Evolutionary conservation across 805 yeast genomes (phyloP).

Genomic region (Myxozyma lipomycoides): DNA sequence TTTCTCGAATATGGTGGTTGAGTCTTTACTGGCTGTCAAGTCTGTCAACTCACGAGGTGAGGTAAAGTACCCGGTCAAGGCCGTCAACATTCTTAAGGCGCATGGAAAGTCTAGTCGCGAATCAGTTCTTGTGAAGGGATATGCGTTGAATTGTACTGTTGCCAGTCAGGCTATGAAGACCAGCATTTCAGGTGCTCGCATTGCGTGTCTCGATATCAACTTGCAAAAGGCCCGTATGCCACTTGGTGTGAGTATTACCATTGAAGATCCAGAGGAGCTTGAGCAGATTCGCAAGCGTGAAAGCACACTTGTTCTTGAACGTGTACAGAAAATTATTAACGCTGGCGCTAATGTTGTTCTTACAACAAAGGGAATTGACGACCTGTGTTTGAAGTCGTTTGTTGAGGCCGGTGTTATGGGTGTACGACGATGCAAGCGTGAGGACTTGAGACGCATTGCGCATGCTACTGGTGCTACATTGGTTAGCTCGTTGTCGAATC

Average conservation of each 20-base stretch:
- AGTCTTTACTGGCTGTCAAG: slow-evolving; percentile 91
- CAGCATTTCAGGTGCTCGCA: slow-evolving; percentile 61
- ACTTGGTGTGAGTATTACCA: slow-evolving; percentile 94
- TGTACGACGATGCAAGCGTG: slow-evolving; percentile 94
- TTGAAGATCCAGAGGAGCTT: slow-evolving; percentile 94
- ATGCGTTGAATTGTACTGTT: slow-evolving; percentile 93
- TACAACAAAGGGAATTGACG: slow-evolving; percentile 94
- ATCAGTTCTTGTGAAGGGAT: slow-evolving; percentile 83
- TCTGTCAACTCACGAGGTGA: slow-evolving; percentile 87
- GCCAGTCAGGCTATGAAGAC: slow-evolving; percentile 96
- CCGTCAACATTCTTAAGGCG: slow-evolving; percentile 91
- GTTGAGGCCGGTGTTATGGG: slow-evolving; percentile 92
- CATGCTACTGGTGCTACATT: slow-evolving; percentile 97
- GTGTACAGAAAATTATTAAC: slow-evolving; percentile 70
- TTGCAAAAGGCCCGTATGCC: slow-evolving; percentile 97
- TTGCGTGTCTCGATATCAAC: slow-evolving; percentile 87
- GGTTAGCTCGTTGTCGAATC: slow-evolving; percentile 78
- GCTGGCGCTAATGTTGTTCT: slow-evolving; percentile 92
- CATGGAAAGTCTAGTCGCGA: slow-evolving; percentile 92
- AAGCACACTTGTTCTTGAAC: slow-evolving; percentile 77
- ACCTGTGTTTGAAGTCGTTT: slow-evolving; percentile 82
- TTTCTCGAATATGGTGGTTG: slow-evolving; percentile 86
- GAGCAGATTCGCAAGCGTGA: slow-evolving; percentile 90
- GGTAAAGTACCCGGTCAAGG: slow-evolving; percentile 89
- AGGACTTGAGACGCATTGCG: slow-evolving; percentile 93